Percentiles rank a stretch among this genome's conserved stretches.
These are phyloP conservation scores for Colletotrichum zoysiae DNA, from an alignment of 2,329 filamentous ascomycete species.

Conservation along the genomic window DNA sequence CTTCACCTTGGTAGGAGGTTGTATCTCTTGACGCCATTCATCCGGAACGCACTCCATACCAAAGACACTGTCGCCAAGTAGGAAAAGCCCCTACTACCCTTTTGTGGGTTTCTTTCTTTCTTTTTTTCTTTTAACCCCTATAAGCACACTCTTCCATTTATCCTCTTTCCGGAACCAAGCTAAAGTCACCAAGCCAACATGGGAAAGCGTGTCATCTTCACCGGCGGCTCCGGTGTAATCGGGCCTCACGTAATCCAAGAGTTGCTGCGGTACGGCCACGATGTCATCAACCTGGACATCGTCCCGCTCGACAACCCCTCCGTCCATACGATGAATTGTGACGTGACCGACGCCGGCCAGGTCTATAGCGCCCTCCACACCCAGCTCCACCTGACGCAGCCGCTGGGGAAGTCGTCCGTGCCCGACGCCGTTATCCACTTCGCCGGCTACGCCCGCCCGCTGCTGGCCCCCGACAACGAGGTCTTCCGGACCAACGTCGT, in stretches of 20 bases:
- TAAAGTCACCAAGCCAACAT: not conserved
- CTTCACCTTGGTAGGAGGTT: too few species aligned
- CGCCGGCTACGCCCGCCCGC: conserved; percentile 69
- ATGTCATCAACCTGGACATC: conserved; percentile 53
- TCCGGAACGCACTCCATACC: not conserved
- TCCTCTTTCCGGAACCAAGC: too few species aligned
- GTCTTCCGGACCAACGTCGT: conserved; percentile 68
- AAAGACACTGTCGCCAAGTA: not conserved
- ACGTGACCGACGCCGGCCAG: conserved; percentile 53
- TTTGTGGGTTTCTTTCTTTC: too few species aligned
- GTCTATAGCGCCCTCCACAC: conserved; percentile 55
- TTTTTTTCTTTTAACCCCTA: too few species aligned
- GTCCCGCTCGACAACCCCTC: conserved; percentile 46
- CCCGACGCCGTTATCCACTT: conserved; percentile 75
- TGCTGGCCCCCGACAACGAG: conserved; percentile 72
- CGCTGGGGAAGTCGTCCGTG: conserved; percentile 49
- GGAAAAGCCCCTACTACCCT: too few species aligned
- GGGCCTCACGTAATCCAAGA: conserved; percentile 52
- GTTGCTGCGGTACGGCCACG: conserved; percentile 49
- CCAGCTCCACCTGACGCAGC: conserved; percentile 61
- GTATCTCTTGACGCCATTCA: not conserved
- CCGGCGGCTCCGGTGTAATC: conserved; percentile 52
- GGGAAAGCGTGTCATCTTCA: conserved; percentile 50
- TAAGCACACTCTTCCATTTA: too few species aligned
- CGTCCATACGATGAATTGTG: conserved; percentile 52